These are phyloP conservation scores for Biscogniauxia mediterranea DNA, from an alignment of 2,329 filamentous ascomycete genomes.

Conservation along the genomic window DNA sequence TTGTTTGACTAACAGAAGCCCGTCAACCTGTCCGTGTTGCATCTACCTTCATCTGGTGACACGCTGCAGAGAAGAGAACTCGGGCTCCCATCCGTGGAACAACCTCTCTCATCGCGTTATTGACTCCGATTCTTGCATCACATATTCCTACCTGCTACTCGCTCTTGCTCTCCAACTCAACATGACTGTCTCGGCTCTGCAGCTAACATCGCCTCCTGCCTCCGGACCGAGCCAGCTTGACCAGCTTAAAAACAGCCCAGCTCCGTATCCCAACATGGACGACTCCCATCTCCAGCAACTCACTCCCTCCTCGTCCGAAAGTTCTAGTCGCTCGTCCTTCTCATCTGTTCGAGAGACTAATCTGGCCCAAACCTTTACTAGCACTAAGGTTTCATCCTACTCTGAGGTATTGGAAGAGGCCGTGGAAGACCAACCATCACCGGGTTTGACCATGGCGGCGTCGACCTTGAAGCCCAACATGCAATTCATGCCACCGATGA, in stretches of 20 bases:
- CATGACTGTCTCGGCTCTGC: conserved; percentile 1
- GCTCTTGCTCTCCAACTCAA: not conserved
- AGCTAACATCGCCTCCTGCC: conserved; percentile 8
- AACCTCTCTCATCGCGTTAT: conserved; percentile 27
- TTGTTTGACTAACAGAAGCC: conserved; percentile 48
- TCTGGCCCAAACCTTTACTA: conserved; percentile 61
- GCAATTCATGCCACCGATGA: conserved; percentile 51
- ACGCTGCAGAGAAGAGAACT: conserved; percentile 14
- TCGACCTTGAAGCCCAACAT: conserved; percentile 17
- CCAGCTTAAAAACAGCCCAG: conserved; percentile 21
- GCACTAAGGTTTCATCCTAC: conserved; percentile 61
- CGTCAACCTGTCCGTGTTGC: conserved; percentile 15
- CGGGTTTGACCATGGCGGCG: conserved; percentile 35
- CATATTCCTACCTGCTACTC: not conserved
- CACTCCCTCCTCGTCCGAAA: conserved; percentile 32
- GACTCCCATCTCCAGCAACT: conserved; percentile 9
- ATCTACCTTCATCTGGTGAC: conserved; percentile 15
- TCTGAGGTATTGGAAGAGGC: conserved; percentile 43
- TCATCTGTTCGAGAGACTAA: conserved; percentile 61
- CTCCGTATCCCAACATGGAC: conserved; percentile 30
- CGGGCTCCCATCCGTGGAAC: conserved; percentile 4
- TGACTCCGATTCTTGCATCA: conserved; percentile 26
- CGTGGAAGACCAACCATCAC: conserved; percentile 45
- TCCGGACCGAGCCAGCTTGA: conserved; percentile 11
- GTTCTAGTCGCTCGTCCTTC: conserved; percentile 53